Base-by-base conservation (phyloP, 768 basidiomycete species). In the Tubosaeta sp. region DNA sequence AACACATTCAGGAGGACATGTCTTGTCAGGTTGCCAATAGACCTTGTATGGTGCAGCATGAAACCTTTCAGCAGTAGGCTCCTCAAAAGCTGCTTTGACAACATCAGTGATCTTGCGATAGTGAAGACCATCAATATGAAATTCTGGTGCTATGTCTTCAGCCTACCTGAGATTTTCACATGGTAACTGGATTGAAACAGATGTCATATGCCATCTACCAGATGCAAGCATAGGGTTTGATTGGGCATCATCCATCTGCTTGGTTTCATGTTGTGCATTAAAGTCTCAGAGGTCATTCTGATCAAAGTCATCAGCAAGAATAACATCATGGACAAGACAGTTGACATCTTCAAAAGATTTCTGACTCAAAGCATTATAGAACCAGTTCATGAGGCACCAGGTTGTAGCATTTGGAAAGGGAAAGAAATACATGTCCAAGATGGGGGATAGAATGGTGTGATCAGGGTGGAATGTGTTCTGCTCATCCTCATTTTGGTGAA, bases 91-190 rank as follows among this genome's bases (percentile, higher is more conserved):
- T 0, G 55, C 42, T 38, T 55, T 48, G 35, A 72, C 56, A 4
- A 71, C 55, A 2, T 63, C 49, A 0, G 60, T 56, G 11, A 67
- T 50, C 12, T 57, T 63, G 1, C 59, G 53, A 47, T 63, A 66
- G 16, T 56, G 53, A 3, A 74, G 51, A 0, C 67, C 72, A 6
- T 66, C 60, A 0, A 72, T 53, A 1, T 19, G 1, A 31, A 71
- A 67, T 5, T 33, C 13, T 0, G 48, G 47, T 0, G 52, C 42
- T 0, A 1, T 14, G 2, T 6, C 8, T 5, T 54, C 50, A 0
- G 9, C 1, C 4, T 27, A 4, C 16, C 46, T 41, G 13, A 46
- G 34, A 3, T 48, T 38, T 9, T 60, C 49, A 9, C 46, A 42
- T 0, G 54, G 59, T 0, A 58, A 38, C 1, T 10, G 0, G 8